Evolutionary conservation across 2,329 filamentous ascomycete genomes (phyloP), one percentile per base, ranked within the genome.

Genomic region (Pestalotiopsis sp.): DNA sequence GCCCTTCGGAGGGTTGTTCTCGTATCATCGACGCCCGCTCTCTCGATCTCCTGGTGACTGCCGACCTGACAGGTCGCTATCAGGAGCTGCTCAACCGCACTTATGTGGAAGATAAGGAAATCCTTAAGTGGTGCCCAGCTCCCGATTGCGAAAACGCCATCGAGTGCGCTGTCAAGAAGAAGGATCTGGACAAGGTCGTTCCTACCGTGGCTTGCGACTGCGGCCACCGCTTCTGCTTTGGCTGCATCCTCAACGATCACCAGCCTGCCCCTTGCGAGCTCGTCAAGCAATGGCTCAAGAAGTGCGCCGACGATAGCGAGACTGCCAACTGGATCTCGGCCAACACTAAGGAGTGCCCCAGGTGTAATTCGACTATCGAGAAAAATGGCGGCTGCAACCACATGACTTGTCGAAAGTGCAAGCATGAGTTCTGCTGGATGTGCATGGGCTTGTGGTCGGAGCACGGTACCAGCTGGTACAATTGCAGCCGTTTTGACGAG

Each of bases 291-390:
- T 99, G 96, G 96, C 81, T 99, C 13, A 97, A 98, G 85, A 99
- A 99, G 79, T 99, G 96, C 78, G 96, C 96, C 68, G 96, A 99
- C 78, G 96, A 99, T 77, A 97, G 94, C 0, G 96, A 99, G 80
- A 99, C 96, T 0, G 95, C 96, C 3, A 99, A 99, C 80, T 99
- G 96, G 96, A 99, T 99, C 71, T 98, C 95, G 0, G 96, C 96
- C 61, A 97, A 99, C 80, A 99, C 96, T 2, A 99, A 99, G 79
- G 96, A 99, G 80, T 99, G 96, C 72, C 95, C 96, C 0, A 96
- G 93, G 79, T 99, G 96, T 81, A 90, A 93, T 74, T 98, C 95
- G 2, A 99, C 96, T 0, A 99, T 99, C 59, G 96, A 99, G 82
- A 99, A 99, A 88, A 99, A 99, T n/a, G 79, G 76, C 0, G 80